These are phyloP conservation scores for Penstemon davidsonii DNA, from an alignment of 257 asterid species.

Conservation along the genomic window DNA sequence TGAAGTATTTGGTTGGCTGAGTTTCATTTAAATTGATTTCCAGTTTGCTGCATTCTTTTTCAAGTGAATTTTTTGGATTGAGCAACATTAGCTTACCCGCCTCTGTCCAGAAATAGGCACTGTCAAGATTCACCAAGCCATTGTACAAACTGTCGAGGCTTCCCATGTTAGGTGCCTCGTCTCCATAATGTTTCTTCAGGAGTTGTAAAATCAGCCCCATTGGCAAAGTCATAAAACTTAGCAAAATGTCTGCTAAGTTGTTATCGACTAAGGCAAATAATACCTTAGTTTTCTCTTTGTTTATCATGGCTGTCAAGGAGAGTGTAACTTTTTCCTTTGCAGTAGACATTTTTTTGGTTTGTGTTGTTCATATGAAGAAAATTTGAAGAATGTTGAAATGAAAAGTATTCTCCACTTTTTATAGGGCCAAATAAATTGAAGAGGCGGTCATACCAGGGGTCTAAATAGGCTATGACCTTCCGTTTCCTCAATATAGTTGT, in stretches of 20 bases:
- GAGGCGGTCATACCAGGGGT: too few species aligned
- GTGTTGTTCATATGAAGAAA: too few species aligned
- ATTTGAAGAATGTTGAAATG: too few species aligned
- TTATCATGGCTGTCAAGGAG: background rate
- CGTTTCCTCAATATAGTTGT: too few species aligned
- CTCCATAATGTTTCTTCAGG: slow-evolving; percentile 21
- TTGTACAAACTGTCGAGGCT: slow-evolving; percentile 23
- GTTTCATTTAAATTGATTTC: slow-evolving; percentile 9
- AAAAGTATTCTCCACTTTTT: too few species aligned
- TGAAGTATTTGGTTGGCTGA: background rate
- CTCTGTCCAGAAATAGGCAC: background rate
- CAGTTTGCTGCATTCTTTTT: background rate
- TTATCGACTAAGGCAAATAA: background rate
- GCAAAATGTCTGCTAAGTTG: slow-evolving; percentile 13
- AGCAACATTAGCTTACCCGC: slow-evolving; percentile 21
- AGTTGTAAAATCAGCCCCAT: slow-evolving; percentile 24
- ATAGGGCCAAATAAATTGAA: too few species aligned
- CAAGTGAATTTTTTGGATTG: slow-evolving; percentile 12
- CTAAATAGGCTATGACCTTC: too few species aligned
- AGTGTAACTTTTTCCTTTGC: background rate
- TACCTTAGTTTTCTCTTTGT: slow-evolving; percentile 1
- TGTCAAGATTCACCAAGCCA: background rate
- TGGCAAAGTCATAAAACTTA: slow-evolving; percentile 31
- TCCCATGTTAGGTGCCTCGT: background rate
- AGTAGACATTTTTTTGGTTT: too few species aligned